These are phyloP conservation scores for Aspergillus brunneoviolaceus DNA, from an alignment of 2,329 filamentous ascomycete genomes.

Conservation along the genomic window DNA sequence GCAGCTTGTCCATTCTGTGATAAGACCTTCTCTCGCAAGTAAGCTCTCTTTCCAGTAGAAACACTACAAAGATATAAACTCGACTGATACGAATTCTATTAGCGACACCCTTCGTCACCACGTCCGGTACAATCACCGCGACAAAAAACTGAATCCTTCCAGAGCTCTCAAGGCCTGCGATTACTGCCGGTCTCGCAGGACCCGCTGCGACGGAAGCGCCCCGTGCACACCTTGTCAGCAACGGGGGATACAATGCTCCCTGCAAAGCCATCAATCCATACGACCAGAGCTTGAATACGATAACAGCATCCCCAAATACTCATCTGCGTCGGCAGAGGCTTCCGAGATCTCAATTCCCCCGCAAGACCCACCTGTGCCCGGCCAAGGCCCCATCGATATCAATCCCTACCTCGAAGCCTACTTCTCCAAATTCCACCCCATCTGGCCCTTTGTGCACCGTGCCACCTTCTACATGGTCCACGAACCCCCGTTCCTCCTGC, in stretches of 20 bases:
- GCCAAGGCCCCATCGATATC: not conserved
- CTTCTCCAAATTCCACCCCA: constrained; percentile 25
- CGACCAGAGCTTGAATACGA: not conserved
- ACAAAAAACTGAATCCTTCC: constrained; percentile 1
- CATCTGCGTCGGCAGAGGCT: not conserved
- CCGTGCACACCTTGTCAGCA: constrained; percentile 8
- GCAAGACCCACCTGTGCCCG: not conserved
- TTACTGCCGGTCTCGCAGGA: constrained; percentile 12
- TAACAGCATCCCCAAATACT: no score
- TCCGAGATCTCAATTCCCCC: not conserved
- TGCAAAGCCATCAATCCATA: not conserved
- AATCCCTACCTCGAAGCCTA: constrained; percentile 18
- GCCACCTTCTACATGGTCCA: constrained; percentile 15
- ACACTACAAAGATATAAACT: no score
- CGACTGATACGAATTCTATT: no score
- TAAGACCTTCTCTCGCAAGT: not conserved
- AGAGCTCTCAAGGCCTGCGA: constrained; percentile 14
- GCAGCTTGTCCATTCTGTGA: not conserved
- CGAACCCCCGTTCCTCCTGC: constrained; percentile 20
- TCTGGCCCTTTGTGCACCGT: constrained; percentile 27
- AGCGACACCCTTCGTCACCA: constrained; percentile 20
- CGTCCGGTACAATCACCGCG: constrained; percentile 13
- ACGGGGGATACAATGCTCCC: not conserved
- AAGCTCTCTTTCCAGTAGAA: not conserved
- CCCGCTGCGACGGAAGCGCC: constrained; percentile 5